Evolutionary conservation across 1,284 basidiomycete species (phyloP).

Genomic region (Flammula alnicola): DNA sequence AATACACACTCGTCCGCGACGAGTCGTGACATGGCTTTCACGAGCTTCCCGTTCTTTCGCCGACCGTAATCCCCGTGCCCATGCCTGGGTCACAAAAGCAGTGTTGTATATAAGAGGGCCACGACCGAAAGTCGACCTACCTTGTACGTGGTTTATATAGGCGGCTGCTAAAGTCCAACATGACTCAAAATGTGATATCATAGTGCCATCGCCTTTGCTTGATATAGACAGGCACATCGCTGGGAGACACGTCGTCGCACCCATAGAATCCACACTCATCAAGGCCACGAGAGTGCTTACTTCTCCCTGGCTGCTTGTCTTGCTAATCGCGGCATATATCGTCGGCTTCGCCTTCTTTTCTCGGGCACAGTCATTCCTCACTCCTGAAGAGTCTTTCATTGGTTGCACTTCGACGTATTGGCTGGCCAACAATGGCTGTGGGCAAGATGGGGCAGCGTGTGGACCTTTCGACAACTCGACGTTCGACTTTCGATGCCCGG

Average conservation of each 20-base stretch:
- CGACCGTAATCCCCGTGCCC: slow-evolving; percentile 27
- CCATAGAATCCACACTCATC: slow-evolving; percentile 59
- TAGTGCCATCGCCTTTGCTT: slow-evolving; percentile 61
- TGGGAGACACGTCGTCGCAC: slow-evolving; percentile 42
- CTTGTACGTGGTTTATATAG: slow-evolving; percentile 47
- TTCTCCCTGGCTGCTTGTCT: slow-evolving; percentile 54
- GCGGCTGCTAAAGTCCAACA: not conserved
- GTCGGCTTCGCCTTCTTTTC: slow-evolving; percentile 74
- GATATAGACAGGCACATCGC: slow-evolving; percentile 49
- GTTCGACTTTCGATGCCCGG: slow-evolving; percentile 83
- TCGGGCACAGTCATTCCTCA: slow-evolving; percentile 73
- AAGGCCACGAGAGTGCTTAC: slow-evolving; percentile 56
- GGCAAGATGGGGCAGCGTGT: slow-evolving; percentile 73
- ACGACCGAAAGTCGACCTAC: slow-evolving; percentile 58
- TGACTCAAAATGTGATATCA: slow-evolving; percentile 4
- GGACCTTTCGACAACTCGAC: slow-evolving; percentile 66
- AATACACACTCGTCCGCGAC: slow-evolving; percentile 15
- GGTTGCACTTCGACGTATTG: slow-evolving; percentile 76
- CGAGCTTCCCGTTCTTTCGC: slow-evolving; percentile 20
- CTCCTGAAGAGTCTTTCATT: slow-evolving; percentile 64
- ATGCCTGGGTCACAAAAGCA: slow-evolving; percentile 25
- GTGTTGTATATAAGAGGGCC: slow-evolving; percentile 60
- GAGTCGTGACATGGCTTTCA: slow-evolving; percentile 19
- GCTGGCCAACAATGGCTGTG: slow-evolving; percentile 74
- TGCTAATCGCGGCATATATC: slow-evolving; percentile 69